A percentile compares a stretch with the other conserved stretches of the same genome.
These are phyloP conservation scores for Spongospora subterranea DNA, from an alignment of 208 protist genomes.

Conservation along the genomic window DNA sequence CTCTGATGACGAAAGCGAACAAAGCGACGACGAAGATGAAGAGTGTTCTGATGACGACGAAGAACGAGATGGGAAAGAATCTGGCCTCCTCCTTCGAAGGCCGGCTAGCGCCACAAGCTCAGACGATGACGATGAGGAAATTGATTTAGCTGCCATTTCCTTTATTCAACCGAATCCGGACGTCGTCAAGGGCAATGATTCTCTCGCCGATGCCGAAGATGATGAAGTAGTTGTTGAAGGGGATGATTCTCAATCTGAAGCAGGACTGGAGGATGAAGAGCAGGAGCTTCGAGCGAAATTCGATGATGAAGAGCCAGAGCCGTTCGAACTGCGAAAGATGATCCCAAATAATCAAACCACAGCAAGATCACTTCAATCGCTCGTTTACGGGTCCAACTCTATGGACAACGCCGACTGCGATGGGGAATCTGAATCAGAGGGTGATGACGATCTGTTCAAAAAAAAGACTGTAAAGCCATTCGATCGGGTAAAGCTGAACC, in stretches of 20 bases:
- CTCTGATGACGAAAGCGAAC: background rate
- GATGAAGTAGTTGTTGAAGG: conserved; percentile 59
- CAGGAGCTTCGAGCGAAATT: background rate
- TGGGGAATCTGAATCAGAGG: background rate
- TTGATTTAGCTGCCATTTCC: conserved; percentile 17
- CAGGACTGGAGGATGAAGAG: background rate
- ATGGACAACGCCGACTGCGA: background rate
- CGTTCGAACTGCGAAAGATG: background rate
- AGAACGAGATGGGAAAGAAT: background rate
- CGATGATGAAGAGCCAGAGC: background rate
- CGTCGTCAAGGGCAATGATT: conserved; percentile 76
- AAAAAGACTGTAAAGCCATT: background rate
- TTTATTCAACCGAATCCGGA: too few relatives aligned
- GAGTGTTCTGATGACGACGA: conserved; percentile 80
- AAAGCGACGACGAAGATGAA: conserved; percentile 74
- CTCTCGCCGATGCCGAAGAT: conserved; percentile 65
- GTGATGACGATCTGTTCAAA: background rate
- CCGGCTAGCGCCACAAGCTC: background rate
- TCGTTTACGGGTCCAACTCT: background rate
- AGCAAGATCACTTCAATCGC: background rate
- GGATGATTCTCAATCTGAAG: conserved; percentile 60
- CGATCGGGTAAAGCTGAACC: background rate
- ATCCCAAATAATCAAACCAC: background rate
- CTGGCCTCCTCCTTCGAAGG: background rate
- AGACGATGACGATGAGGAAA: background rate